A percentile compares a stretch with the other conserved stretches of the same genome.
Conservation (phyloP, 106 monocot genomes). For the Triglochin maritima region DNA sequence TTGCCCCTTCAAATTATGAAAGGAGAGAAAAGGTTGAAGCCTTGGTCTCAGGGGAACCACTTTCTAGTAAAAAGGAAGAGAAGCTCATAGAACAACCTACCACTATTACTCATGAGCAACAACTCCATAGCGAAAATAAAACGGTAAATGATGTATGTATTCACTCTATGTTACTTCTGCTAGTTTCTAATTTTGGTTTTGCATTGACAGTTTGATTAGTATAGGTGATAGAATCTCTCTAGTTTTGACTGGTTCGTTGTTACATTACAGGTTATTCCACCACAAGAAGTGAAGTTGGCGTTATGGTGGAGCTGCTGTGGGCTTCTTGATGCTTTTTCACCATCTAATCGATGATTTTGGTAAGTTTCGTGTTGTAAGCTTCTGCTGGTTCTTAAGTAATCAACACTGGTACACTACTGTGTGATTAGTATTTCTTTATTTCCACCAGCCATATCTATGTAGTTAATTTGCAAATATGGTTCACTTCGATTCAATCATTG, state of each 20-base stretch:
- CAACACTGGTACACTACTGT: too few species aligned
- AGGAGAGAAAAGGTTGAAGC: not conserved
- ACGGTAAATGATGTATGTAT: not conserved
- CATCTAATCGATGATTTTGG: not conserved
- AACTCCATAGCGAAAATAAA: not conserved
- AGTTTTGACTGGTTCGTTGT: not conserved
- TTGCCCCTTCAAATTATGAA: not conserved
- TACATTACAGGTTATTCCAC: not conserved
- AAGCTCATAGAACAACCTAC: not conserved
- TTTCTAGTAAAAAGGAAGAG: not conserved
- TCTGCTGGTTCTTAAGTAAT: too few species aligned
- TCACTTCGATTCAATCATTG: too few species aligned
- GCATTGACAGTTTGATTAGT: not conserved
- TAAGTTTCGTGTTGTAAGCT: too few species aligned
- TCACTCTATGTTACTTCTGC: not conserved
- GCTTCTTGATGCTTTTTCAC: conserved; percentile 1
- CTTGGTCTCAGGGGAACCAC: not conserved
- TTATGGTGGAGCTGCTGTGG: conserved; percentile 18
- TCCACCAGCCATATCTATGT: too few species aligned
- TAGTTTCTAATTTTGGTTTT: too few species aligned
- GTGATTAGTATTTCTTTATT: too few species aligned
- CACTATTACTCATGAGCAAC: not conserved
- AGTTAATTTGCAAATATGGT: too few species aligned
- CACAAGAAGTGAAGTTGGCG: not conserved
- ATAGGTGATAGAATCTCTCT: not conserved